Base-by-base conservation (phyloP, 2,329 filamentous ascomycete genomes). In the Xylariaceae sp. region DNA sequence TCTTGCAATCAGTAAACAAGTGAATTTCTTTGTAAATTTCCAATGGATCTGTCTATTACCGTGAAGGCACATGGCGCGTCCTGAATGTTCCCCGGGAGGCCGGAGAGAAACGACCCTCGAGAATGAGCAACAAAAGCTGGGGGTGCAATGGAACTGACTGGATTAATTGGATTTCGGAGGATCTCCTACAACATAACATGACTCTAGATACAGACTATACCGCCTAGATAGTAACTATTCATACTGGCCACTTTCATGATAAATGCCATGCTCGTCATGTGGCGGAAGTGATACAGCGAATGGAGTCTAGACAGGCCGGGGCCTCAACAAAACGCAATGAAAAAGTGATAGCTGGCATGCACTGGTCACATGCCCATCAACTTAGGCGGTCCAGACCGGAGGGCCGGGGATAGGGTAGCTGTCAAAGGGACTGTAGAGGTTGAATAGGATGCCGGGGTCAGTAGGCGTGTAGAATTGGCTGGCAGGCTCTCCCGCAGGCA, bases 371-470 rank as follows among this genome's bases (percentile, higher is more conserved):
- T 21, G 1, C 5, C 37, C 19, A 9, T 40, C 8, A 15, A 18
- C 39, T 48, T 51, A 60, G 39, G 19, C 47, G 6, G 16, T 51
- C 57, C 57, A 60, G 22, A 57, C 48, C 13, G 29, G 56, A 5
- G 65, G 65, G 5, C 65, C 65, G 15, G 65, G 65, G 47, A 65
- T 62, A 12, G 49, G 21, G 55, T 67, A 67, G 55, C 55, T 59
- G 36, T 8, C 44, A 47, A 61, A 63, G 19, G 49, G 1, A 19
- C 29, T 43, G 74, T 83, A 83, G 65, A 83, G 78, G 72, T 75
- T 79, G 72, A 82, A 67, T 39, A 73, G 60, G 62, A 84, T 79
- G 51, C 81, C 80, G 1, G 78, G 66, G 63, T 83, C 80, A 48
- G 71, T 72, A 50, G 71, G 63, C 29, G 70, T 79, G 73, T 83